A percentile compares a stretch with the other conserved stretches of the same genome.
Conservation (phyloP, 768 basidiomycete species). For the Paxillus rubicundulus region DNA sequence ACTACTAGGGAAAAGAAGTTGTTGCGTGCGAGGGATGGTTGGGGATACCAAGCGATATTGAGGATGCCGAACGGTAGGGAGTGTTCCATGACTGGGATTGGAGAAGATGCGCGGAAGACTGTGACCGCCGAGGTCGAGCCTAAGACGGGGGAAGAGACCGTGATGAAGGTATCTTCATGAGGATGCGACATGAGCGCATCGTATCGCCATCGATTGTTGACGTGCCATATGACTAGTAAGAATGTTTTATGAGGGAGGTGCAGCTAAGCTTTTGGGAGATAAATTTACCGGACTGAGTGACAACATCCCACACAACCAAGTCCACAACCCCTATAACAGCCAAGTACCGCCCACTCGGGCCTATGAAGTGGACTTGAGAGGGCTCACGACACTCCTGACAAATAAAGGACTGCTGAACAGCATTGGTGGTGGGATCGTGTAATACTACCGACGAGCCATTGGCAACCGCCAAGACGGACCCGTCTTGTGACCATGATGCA, state of each 20-base stretch:
- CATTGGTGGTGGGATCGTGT: constrained; percentile 67
- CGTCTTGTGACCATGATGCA: constrained; percentile 80
- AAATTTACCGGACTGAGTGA: constrained; percentile 56
- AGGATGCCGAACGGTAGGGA: constrained; percentile 64
- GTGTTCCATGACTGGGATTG: constrained; percentile 42
- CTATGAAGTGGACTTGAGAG: constrained; percentile 61
- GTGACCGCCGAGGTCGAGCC: constrained; percentile 40
- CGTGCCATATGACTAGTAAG: constrained; percentile 60
- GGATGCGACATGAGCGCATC: constrained; percentile 54
- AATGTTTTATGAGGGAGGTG: not conserved
- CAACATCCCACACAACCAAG: constrained; percentile 71
- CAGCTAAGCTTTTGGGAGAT: not conserved
- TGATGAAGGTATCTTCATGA: constrained; percentile 54
- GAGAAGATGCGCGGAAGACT: constrained; percentile 47
- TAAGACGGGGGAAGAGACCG: constrained; percentile 43
- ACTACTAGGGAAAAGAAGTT: constrained; percentile 59
- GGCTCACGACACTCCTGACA: constrained; percentile 50
- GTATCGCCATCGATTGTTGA: constrained; percentile 37
- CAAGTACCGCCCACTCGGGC: constrained; percentile 67
- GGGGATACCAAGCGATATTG: constrained; percentile 41
- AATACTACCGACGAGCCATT: constrained; percentile 66
- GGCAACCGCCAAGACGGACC: constrained; percentile 76
- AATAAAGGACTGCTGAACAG: constrained; percentile 57
- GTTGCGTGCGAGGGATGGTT: constrained; percentile 31
- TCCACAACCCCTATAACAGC: constrained; percentile 48